phyloP scores from a whole-genome alignment of 2,329 filamentous ascomycete genomes.

The Phyllosticta capitalensis region DNA sequence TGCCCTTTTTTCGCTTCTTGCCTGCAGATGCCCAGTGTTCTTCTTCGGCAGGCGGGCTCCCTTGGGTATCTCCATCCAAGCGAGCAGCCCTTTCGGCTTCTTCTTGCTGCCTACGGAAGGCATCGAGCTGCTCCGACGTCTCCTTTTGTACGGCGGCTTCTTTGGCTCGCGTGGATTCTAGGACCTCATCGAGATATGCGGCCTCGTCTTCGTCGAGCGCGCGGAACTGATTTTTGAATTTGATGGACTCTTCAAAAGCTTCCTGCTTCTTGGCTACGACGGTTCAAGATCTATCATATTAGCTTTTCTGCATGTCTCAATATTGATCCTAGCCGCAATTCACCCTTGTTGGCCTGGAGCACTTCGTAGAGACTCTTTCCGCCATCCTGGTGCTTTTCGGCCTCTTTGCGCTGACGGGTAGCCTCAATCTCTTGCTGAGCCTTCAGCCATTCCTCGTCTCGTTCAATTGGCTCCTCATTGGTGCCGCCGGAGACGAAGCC shows the following conservation, averaged over 20 bases:
- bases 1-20: conserved; percentile 43
- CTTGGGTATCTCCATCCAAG: conserved; percentile 29
- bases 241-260: conserved; percentile 64
- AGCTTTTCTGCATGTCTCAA: conserved; percentile 12
- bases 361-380: conserved; percentile 64
- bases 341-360: conserved; percentile 74
- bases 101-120: conserved; percentile 50
- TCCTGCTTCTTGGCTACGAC: conserved; percentile 65
- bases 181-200: conserved; percentile 57
- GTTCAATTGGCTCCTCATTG: conserved; percentile 27
- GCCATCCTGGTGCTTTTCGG: conserved; percentile 38
- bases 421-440: conserved; percentile 57
- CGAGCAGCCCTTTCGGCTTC: conserved; percentile 44
- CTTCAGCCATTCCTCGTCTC: conserved; percentile 52
- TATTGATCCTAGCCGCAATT: neutral
- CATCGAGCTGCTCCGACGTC: conserved; percentile 48
- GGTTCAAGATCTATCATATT: conserved; percentile 23
- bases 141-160: conserved; percentile 49
- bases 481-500: conserved; percentile 16
- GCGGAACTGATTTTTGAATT: conserved; percentile 67
- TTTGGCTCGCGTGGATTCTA: conserved; percentile 47
- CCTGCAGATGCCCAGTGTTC: conserved; percentile 41
- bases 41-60: conserved; percentile 24
- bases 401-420: conserved; percentile 46
- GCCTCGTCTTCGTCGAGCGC: conserved; percentile 70